Percentiles rank a stretch among this genome's conserved stretches.
These are phyloP conservation scores for Penicillium concentricum DNA, from an alignment of 2,329 filamentous ascomycete species.

Conservation along the genomic window DNA sequence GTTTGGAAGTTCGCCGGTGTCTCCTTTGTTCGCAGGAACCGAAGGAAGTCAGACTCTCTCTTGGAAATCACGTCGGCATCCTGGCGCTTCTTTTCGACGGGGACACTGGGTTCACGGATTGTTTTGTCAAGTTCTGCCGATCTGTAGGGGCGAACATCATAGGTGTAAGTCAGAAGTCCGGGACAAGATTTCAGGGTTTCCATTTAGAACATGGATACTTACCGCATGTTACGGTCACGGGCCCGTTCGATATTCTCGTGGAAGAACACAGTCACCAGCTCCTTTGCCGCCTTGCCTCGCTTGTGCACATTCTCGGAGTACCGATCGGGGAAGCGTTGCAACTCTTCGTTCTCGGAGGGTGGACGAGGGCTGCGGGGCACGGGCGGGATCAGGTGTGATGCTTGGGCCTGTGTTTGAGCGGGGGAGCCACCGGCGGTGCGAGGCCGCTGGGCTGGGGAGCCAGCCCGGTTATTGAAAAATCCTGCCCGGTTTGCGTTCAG, in stretches of 20 bases:
- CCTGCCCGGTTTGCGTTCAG: constrained; percentile 70
- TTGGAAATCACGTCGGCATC: constrained; percentile 81
- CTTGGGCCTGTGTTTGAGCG: constrained; percentile 53
- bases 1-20: constrained; percentile 93
- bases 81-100: constrained; percentile 74
- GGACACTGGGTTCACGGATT: constrained; percentile 72
- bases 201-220: constrained; percentile 30
- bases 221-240: constrained; percentile 92
- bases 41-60: constrained; percentile 88
- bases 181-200: neutral
- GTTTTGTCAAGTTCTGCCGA: constrained; percentile 90
- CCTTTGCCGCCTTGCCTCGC: constrained; percentile 63
- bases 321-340: constrained; percentile 75
- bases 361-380: constrained; percentile 59
- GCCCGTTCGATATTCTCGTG: constrained; percentile 97
- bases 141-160: constrained; percentile 48
- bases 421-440: constrained; percentile 72
- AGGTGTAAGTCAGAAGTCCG: neutral
- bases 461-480: constrained; percentile 64
- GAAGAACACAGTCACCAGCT: constrained; percentile 77
- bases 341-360: constrained; percentile 65
- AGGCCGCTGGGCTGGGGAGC: constrained; percentile 72
- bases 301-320: constrained; percentile 86
- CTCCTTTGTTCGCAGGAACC: constrained; percentile 90
- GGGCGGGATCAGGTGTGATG: constrained; percentile 68